phyloP scores from a whole-genome alignment of 805 yeast species.

The Candida boidinii region DNA sequence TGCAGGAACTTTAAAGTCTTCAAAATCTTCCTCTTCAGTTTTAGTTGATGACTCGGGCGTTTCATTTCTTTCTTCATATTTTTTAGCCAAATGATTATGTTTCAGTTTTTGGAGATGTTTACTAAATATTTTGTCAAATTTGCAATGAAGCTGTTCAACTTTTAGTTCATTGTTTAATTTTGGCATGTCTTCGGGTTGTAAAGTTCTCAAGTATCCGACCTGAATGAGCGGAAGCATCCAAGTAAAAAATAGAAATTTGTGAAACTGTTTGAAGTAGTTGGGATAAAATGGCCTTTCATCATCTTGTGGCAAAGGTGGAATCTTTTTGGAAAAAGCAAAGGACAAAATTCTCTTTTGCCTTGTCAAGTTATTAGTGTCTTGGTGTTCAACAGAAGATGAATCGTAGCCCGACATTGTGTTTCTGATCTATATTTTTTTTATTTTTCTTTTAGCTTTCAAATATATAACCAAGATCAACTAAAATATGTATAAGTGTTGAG shows the following conservation, averaged over 20 bases:
- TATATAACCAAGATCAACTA: no score
- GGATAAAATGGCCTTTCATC: constrained; percentile 47
- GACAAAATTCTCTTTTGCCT: constrained; percentile 42
- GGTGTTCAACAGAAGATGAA: constrained; percentile 4
- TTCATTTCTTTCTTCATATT: constrained; percentile 18
- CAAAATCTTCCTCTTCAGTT: constrained; percentile 11
- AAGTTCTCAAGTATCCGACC: constrained; percentile 65
- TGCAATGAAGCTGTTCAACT: constrained; percentile 30
- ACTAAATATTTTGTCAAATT: constrained; percentile 27
- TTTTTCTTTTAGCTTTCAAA: no score
- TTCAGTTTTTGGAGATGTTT: constrained; percentile 22
- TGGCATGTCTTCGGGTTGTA: constrained; percentile 56
- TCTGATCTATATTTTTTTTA: no score
- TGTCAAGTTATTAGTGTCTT: neutral
- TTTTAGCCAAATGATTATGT: constrained; percentile 16
- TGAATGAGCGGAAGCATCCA: constrained; percentile 60
- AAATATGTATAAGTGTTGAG: no score
- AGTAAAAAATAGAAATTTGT: constrained; percentile 46
- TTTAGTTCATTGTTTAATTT: constrained; percentile 32
- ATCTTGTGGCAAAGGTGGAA: constrained; percentile 41
- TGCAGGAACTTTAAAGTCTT: constrained; percentile 17
- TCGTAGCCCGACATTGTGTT: no score
- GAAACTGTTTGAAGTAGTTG: constrained; percentile 33
- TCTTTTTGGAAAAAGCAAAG: constrained; percentile 36
- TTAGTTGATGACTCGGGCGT: constrained; percentile 11